phyloP scores from a whole-genome alignment of 306 rosid species.

The Fragaria iinumae region DNA sequence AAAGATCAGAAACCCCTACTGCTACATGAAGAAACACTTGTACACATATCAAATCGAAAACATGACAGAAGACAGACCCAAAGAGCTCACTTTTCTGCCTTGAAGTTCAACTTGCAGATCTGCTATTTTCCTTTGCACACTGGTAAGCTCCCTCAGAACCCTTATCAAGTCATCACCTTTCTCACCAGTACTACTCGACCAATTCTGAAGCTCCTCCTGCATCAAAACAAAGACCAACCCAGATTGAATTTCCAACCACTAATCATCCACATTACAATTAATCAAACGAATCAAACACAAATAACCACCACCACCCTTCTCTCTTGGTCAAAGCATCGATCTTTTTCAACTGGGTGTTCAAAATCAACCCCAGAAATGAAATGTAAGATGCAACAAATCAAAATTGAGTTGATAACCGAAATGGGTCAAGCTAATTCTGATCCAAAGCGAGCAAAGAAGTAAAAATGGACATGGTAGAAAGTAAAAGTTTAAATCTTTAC shows the following conservation, averaged over 20 bases:
- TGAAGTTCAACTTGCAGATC: constrained; percentile 98
- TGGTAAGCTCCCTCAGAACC: constrained; percentile 80
- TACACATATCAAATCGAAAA: background rate
- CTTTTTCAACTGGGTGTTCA: background rate
- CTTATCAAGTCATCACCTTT: constrained; percentile 78
- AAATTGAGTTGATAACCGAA: constrained; percentile 12
- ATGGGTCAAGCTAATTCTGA: background rate
- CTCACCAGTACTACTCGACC: constrained; percentile 56
- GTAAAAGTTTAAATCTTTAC: constrained; percentile 24
- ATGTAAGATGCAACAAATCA: background rate
- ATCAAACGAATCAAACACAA: background rate
- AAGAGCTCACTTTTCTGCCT: constrained; percentile 73
- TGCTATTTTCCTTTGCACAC: constrained; percentile 86
- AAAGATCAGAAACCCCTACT: background rate
- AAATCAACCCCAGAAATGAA: background rate
- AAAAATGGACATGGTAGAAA: background rate
- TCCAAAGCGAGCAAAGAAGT: constrained; percentile 2
- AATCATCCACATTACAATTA: constrained; percentile 5
- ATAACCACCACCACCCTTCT: background rate
- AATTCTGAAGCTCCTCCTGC: constrained; percentile 66
- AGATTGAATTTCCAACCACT: background rate
- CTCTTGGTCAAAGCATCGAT: background rate
- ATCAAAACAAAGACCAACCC: constrained; percentile 8
- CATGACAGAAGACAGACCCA: background rate
- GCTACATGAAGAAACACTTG: background rate